Evolutionary conservation across 2,329 filamentous ascomycete species (phyloP), one percentile per base, ranked within the genome.

Genomic region (Penicillium sp.): DNA sequence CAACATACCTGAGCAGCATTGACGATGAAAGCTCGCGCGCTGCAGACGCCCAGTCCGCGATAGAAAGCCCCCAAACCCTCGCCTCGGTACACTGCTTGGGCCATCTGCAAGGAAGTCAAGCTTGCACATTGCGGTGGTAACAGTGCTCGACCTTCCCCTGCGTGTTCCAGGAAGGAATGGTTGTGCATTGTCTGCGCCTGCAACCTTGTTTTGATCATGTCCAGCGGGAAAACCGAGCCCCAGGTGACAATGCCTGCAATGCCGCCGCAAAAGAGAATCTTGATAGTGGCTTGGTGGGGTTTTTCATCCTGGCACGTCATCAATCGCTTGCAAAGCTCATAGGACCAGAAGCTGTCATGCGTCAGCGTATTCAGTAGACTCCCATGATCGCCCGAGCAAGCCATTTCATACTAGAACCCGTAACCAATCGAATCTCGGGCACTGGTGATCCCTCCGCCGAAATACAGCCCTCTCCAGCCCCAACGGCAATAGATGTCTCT

Each of bases 191-290:
- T 66, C 65, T 93, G 87, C 1, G 84, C 83, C 64, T 97, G 91
- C n/a, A 96, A 77, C 37, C 88, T 75, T 2, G 91, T 96, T 70
- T 97, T 97, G 59, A 97, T 77, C 32, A 95, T 84, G 64, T 97
- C 91, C 11, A 97, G 68, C 1, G 91, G 91, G 53, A 95, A 97
- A 18, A 97, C 81, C 41, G 85, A 91, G 4, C 80, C 82, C 91
- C 91, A 97, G 0, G 89, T 94, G 26, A 86, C 78, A 14, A 96
- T 78, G 0, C 91, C 91, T 4, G 91, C 90, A 34, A 96, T 62
- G 1, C 91, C 91, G 31, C 91, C 91, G 54, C 88, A 94, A 1
- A 96, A 64, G 4, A 97, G 69, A 13, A 87, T 78, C 52, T 82
- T 84, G 23, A 78, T 67, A 1, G 82, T 77, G 36, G 69, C 64